Evolutionary conservation across 495 filamentous ascomycete genomes (phyloP).

Genomic region (Pseudomonodictys pantanalensis): DNA sequence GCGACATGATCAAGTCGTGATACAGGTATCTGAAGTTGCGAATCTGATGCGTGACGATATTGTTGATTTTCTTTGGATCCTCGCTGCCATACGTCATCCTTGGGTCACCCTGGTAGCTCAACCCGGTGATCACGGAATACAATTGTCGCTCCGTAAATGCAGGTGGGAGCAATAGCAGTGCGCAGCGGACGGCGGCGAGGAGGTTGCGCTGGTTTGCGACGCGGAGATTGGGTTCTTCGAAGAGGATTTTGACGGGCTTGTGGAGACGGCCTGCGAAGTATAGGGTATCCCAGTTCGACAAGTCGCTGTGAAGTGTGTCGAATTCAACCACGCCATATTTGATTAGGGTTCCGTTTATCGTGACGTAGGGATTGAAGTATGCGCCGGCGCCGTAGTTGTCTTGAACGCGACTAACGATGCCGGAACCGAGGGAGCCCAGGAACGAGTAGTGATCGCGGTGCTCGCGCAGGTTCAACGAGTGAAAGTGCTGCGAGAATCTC

Average conservation of each 20-base stretch:
- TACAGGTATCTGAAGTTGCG: conserved; percentile 88
- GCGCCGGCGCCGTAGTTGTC: conserved; percentile 88
- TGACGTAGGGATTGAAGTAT: conserved; percentile 95
- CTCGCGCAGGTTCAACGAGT: conserved; percentile 81
- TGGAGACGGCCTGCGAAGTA: conserved; percentile 93
- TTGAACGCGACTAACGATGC: conserved; percentile 75
- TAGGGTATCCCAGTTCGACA: conserved; percentile 84
- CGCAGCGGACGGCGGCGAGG: conserved; percentile 82
- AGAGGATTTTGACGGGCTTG: conserved; percentile 95
- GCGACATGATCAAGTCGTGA: conserved; percentile 77
- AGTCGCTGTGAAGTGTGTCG: conserved; percentile 78
- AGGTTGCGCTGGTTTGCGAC: conserved; percentile 94
- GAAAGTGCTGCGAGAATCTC: conserved; percentile 94
- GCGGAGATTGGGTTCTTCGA: conserved; percentile 86
- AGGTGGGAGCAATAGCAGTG: conserved; percentile 78
- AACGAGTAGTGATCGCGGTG: conserved; percentile 91
- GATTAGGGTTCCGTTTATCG: conserved; percentile 91
- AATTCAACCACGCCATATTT: conserved; percentile 97
- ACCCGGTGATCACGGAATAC: conserved; percentile 82
- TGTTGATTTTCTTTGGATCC: conserved; percentile 86
- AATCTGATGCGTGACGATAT: conserved; percentile 90
- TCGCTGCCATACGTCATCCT: conserved; percentile 86
- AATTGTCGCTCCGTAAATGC: conserved; percentile 83
- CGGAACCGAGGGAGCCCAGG: conserved; percentile 80
- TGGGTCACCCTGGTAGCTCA: conserved; percentile 91